Evolutionary conservation across 78 protist genomes (phyloP), one percentile per base, ranked within the genome.

Genomic region (Goniomonas avonlea): DNA sequence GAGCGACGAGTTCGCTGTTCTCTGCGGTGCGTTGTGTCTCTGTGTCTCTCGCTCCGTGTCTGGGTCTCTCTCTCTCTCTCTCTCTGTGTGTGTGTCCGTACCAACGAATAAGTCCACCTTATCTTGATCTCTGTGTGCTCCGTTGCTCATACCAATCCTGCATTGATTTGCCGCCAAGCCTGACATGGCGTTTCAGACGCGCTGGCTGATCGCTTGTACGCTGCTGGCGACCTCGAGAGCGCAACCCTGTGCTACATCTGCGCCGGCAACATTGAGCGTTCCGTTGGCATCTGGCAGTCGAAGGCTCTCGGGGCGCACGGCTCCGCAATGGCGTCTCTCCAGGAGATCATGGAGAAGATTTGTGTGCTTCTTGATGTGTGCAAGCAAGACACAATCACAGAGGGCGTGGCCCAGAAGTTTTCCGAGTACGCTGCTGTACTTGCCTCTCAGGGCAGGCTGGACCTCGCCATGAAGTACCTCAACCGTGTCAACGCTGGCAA

Each of bases 221-320:
- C n/a, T n/a, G n/a, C 50, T 43, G 70, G 69, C 21, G 86, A 87
- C 29, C 45, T 25, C 13, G 66, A 48, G 32, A 25, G 82, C 1
- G 92, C 92, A 32, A 83, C 75, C 20, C 82, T 82, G 38, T 88
- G 92, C 79, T 88, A 82, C 60, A 88, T 88, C 40, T 88, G 92
- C 53, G 89, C 92, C n/a, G 88, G 90, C 31, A 88, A 88, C 47
- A 66, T 82, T 21, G 88, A 79, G 27, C 78, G 70, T 39, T 58
- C 86, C 32, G 77, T 66, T 29, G 38, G 66, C 47, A 60, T 88
- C 47, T 88, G 92, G 92, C 53, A 29, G 75, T 4, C 1, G 61
- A 15, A 18, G 48, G 21, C 37, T 8, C 43, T 56, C 1, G 4
- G 2, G 13, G 32, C 25, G 27, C 13, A 23, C 32, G 43, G 27